These are phyloP conservation scores for Hemerocallis citrina DNA, from an alignment of 106 monocot genomes.

Conservation along the genomic window DNA sequence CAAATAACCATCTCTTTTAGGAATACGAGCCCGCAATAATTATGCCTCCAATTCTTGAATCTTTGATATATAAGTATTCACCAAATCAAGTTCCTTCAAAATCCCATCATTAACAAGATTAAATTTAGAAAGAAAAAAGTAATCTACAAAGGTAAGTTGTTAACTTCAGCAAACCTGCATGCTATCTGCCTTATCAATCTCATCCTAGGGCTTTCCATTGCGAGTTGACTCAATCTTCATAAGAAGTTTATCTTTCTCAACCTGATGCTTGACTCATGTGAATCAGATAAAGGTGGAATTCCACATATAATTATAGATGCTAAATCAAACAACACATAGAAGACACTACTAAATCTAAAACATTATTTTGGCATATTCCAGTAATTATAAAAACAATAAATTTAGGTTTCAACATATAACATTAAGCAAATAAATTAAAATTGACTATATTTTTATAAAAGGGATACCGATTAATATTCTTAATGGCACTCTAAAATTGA, in stretches of 20 bases:
- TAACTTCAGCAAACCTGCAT: slow-evolving; percentile 38
- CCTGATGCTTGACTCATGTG: slow-evolving; percentile 23
- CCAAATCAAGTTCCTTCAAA: slow-evolving; percentile 48
- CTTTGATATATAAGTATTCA: slow-evolving; percentile 62
- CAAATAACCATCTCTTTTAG: slow-evolving; percentile 17
- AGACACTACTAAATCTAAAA: too few species aligned
- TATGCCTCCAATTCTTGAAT: slow-evolving; percentile 85
- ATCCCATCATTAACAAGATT: background rate
- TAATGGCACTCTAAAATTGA: too few species aligned
- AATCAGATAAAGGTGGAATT: background rate
- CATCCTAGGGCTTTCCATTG: slow-evolving; percentile 60
- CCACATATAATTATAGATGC: too few species aligned
- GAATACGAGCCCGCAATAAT: slow-evolving; percentile 31
- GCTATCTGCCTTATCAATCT: slow-evolving; percentile 36
- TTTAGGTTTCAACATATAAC: too few species aligned
- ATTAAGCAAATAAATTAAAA: too few species aligned
- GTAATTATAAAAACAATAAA: too few species aligned
- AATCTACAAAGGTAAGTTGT: background rate
- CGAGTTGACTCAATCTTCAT: slow-evolving; percentile 60
- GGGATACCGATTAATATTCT: too few species aligned
- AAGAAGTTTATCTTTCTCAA: slow-evolving; percentile 78
- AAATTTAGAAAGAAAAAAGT: background rate
- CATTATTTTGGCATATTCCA: too few species aligned
- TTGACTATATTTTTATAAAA: too few species aligned
- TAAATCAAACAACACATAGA: too few species aligned